These are phyloP conservation scores for Colletotrichum camelliae DNA, from an alignment of 2,329 filamentous ascomycete genomes.

Conservation along the genomic window DNA sequence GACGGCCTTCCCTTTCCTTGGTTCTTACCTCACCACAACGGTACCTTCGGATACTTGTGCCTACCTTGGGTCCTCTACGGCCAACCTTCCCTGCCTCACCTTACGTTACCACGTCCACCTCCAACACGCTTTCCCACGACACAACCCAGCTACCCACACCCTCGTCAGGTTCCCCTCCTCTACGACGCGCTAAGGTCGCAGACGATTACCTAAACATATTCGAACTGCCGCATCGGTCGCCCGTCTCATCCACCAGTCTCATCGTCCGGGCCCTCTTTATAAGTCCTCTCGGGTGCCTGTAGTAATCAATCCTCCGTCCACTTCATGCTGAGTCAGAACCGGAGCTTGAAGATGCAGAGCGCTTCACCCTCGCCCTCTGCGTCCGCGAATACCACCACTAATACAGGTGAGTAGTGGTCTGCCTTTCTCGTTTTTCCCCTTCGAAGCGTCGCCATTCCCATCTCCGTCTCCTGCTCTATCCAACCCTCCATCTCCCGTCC, in stretches of 20 bases:
- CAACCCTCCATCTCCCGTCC: not conserved
- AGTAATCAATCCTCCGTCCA: slow-evolving; percentile 24
- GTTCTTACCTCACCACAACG: slow-evolving; percentile 9
- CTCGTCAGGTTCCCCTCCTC: slow-evolving; percentile 21
- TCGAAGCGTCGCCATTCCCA: not conserved
- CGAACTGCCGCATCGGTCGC: slow-evolving; percentile 21
- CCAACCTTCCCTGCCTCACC: slow-evolving; percentile 1
- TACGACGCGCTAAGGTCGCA: slow-evolving; percentile 21
- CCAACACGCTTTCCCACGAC: not conserved
- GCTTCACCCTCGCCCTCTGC: slow-evolving; percentile 21
- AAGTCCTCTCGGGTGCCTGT: slow-evolving; percentile 20
- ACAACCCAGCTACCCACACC: slow-evolving; percentile 8
- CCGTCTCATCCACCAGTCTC: slow-evolving; percentile 19
- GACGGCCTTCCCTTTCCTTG: not conserved
- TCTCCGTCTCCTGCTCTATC: not conserved
- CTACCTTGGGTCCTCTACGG: not conserved
- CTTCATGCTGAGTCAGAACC: slow-evolving; percentile 25
- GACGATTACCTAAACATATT: slow-evolving; percentile 20
- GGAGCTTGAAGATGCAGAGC: slow-evolving; percentile 25
- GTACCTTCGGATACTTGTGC: not conserved
- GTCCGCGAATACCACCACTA: slow-evolving; percentile 23
- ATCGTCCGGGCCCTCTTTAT: slow-evolving; percentile 22
- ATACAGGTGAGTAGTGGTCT: slow-evolving; percentile 16
- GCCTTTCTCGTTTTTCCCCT: slow-evolving; percentile 6
- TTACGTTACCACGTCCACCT: slow-evolving; percentile 16